These are phyloP conservation scores for Nidula microcarpa DNA, from an alignment of 768 basidiomycete species.

Conservation along the genomic window DNA sequence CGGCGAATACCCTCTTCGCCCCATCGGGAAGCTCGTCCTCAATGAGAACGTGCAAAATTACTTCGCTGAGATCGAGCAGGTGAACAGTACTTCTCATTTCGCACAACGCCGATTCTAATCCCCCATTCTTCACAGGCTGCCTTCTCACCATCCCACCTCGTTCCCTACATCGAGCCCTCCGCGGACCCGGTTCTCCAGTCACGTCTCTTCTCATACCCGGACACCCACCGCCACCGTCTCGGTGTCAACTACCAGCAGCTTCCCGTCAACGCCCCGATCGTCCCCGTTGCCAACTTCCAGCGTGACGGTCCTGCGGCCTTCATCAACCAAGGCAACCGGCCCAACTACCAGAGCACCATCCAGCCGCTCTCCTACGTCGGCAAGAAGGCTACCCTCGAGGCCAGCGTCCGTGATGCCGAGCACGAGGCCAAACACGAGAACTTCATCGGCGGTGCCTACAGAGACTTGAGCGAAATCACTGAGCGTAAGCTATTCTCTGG, in stretches of 20 bases:
- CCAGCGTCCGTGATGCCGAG: slow-evolving; percentile 33
- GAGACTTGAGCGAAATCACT: slow-evolving; percentile 70
- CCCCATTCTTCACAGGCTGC: slow-evolving; percentile 47
- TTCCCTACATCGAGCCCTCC: slow-evolving; percentile 88
- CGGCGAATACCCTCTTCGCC: slow-evolving; percentile 80
- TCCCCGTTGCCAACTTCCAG: slow-evolving; percentile 86
- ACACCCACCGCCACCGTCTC: slow-evolving; percentile 83
- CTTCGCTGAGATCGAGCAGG: slow-evolving; percentile 95
- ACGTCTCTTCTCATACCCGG: slow-evolving; percentile 92
- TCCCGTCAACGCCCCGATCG: slow-evolving; percentile 79
- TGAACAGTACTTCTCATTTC: slow-evolving; percentile 15
- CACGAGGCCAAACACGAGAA: slow-evolving; percentile 58
- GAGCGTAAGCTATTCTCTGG: slow-evolving; percentile 55
- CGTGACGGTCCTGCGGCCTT: slow-evolving; percentile 72
- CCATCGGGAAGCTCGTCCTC: slow-evolving; percentile 80
- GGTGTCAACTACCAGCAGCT: slow-evolving; percentile 81
- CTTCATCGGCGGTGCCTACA: slow-evolving; percentile 68
- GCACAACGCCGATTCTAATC: slow-evolving; percentile 18
- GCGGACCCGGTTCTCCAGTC: slow-evolving; percentile 93
- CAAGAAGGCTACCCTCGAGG: slow-evolving; percentile 43
- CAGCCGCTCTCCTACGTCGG: slow-evolving; percentile 63
- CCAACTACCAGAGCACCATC: slow-evolving; percentile 85
- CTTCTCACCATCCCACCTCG: slow-evolving; percentile 83
- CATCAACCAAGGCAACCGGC: slow-evolving; percentile 77
- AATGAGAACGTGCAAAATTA: slow-evolving; percentile 81